These are phyloP conservation scores for Calcarisporium arbuscula DNA, from an alignment of 2,329 filamentous ascomycete species.

Conservation along the genomic window DNA sequence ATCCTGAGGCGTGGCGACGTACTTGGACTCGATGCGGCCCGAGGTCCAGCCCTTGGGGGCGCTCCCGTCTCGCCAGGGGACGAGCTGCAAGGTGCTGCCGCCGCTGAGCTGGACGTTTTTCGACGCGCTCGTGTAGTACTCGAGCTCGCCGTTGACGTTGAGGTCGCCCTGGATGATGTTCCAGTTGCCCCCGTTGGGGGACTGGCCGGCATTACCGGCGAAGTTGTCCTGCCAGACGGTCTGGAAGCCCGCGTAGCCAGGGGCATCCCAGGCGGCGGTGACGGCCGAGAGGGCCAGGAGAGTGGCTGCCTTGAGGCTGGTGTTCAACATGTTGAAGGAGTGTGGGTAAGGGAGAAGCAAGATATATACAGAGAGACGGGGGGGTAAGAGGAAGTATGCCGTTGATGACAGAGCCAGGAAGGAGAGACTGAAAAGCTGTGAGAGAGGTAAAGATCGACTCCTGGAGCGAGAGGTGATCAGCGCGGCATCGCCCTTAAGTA, in stretches of 20 bases:
- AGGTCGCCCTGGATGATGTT: constrained; percentile 32
- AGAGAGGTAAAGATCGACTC: too few relatives aligned
- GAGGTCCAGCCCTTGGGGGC: constrained; percentile 44
- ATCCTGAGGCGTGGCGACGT: constrained; percentile 36
- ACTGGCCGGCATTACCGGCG: constrained; percentile 25
- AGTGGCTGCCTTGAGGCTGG: constrained; percentile 17
- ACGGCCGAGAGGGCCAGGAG: constrained; percentile 23
- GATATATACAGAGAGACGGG: not conserved
- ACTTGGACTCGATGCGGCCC: constrained; percentile 45
- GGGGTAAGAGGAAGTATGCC: too few relatives aligned
- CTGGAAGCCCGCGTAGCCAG: constrained; percentile 31
- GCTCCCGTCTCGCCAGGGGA: constrained; percentile 34
- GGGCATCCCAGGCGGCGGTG: constrained; percentile 29
- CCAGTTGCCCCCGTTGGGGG: constrained; percentile 33
- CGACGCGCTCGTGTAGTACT: constrained; percentile 41
- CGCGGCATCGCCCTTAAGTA: too few relatives aligned
- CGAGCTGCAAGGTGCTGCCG: constrained; percentile 42
- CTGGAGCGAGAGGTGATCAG: too few relatives aligned
- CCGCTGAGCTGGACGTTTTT: constrained; percentile 46
- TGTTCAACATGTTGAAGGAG: too few relatives aligned
- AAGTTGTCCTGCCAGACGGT: constrained; percentile 40
- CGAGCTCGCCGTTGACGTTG: constrained; percentile 44
- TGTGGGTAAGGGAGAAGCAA: constrained; percentile 15
- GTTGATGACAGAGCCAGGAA: too few relatives aligned
- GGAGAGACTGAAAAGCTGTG: too few relatives aligned